These are phyloP conservation scores for Ophiosphaerella narmari DNA, from an alignment of 2,329 filamentous ascomycete genomes.

Conservation along the genomic window DNA sequence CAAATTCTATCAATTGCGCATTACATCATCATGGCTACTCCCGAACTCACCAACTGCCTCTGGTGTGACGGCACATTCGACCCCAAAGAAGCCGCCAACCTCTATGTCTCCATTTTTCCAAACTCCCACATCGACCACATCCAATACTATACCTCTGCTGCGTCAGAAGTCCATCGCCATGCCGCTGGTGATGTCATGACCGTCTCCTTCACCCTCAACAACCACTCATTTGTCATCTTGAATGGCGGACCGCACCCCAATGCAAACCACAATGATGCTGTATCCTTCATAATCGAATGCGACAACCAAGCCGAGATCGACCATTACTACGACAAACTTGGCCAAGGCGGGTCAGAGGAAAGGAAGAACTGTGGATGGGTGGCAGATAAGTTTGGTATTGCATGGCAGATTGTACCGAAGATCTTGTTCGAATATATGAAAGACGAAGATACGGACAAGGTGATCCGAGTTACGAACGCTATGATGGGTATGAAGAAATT, in stretches of 20 bases:
- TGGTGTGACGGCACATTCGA: constrained; percentile 50
- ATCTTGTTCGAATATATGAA: constrained; percentile 43
- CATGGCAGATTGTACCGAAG: constrained; percentile 55
- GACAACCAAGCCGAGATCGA: constrained; percentile 55
- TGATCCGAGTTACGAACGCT: constrained; percentile 34
- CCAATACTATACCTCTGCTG: constrained; percentile 37
- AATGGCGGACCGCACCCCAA: constrained; percentile 45
- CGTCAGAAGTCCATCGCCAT: constrained; percentile 38
- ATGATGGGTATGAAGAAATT: constrained; percentile 55
- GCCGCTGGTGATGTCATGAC: constrained; percentile 42
- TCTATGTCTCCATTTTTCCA: constrained; percentile 51
- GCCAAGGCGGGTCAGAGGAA: constrained; percentile 46
- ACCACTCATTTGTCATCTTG: constrained; percentile 48
- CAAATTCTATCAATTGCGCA: too few species aligned
- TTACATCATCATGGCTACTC: too few species aligned
- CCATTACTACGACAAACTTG: constrained; percentile 53
- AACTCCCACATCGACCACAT: constrained; percentile 46
- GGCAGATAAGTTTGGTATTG: constrained; percentile 52
- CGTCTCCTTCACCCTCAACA: constrained; percentile 48
- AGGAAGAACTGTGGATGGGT: constrained; percentile 53
- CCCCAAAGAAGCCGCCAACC: constrained; percentile 48
- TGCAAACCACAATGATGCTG: constrained; percentile 49
- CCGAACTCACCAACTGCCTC: constrained; percentile 40
- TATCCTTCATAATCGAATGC: constrained; percentile 54
- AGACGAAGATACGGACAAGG: constrained; percentile 43